phyloP scores from a whole-genome alignment of 2,329 filamentous ascomycete species.

The Ceratocystis ficicola region DNA sequence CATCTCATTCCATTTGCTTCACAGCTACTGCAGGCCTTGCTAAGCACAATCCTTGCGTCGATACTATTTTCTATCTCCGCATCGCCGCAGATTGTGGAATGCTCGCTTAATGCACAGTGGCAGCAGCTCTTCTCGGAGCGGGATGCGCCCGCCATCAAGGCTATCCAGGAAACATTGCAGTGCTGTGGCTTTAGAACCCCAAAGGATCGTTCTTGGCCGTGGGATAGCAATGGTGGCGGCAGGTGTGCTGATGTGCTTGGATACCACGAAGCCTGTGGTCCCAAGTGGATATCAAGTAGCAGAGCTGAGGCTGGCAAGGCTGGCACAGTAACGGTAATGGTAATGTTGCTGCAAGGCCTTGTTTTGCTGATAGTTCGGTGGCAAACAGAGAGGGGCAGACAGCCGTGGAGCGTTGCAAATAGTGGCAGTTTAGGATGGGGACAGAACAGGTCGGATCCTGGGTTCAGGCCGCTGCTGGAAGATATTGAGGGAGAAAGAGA shows the following conservation, averaged over 20 bases:
- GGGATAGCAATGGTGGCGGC: conserved; percentile 31
- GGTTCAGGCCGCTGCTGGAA: conserved; percentile 5
- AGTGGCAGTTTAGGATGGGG: background rate
- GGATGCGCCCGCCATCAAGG: conserved; percentile 38
- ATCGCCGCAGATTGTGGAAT: conserved; percentile 14
- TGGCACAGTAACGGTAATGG: conserved; percentile 43
- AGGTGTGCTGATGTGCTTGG: conserved; percentile 38
- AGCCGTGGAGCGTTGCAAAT: background rate
- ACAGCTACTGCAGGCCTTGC: conserved; percentile 6
- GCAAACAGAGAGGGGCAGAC: background rate
- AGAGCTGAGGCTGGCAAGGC: conserved; percentile 38
- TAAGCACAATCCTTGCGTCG: conserved; percentile 32
- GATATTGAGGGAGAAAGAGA: background rate
- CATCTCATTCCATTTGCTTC: background rate
- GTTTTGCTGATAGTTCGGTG: conserved; percentile 35
- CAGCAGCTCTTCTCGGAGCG: conserved; percentile 30
- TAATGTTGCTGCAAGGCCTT: conserved; percentile 41
- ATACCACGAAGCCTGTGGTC: conserved; percentile 38
- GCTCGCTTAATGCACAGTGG: conserved; percentile 24
- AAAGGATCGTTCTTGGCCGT: conserved; percentile 52
- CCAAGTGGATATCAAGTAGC: conserved; percentile 37
- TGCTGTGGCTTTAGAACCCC: conserved; percentile 54
- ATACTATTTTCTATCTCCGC: conserved; percentile 29
- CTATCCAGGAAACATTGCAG: conserved; percentile 51
- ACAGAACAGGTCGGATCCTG: background rate